phyloP scores from a whole-genome alignment of 1,284 basidiomycete species.

The Meira nashicola region DNA sequence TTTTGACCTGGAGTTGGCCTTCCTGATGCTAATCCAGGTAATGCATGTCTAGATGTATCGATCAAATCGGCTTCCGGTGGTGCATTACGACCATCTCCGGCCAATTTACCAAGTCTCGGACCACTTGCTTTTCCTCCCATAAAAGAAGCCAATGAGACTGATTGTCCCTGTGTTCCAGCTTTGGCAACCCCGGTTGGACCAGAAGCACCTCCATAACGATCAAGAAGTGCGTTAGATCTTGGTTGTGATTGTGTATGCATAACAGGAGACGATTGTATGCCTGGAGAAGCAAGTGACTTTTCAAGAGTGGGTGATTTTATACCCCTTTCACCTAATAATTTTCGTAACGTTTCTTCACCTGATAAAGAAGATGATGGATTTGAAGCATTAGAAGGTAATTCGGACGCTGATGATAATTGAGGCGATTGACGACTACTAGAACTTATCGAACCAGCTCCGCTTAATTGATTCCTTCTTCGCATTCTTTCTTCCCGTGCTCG shows the following conservation, averaged over 20 bases:
- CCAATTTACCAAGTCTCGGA: constrained; percentile 44
- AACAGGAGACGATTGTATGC: background rate
- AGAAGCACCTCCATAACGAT: constrained; percentile 45
- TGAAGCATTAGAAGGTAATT: background rate
- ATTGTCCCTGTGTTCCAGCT: constrained; percentile 21
- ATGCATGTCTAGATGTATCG: constrained; percentile 18
- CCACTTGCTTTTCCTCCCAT: constrained; percentile 49
- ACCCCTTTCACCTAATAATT: constrained; percentile 1
- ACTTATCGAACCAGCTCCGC: background rate
- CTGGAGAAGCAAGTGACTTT: background rate
- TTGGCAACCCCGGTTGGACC: constrained; percentile 48
- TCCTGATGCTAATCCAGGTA: constrained; percentile 28
- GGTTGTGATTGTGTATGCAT: too few species aligned
- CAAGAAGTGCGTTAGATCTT: constrained; percentile 20
- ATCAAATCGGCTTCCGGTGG: constrained; percentile 39
- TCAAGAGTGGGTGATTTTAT: background rate
- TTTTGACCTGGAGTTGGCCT: constrained; percentile 12
- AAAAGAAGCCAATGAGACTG: constrained; percentile 48
- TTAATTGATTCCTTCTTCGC: constrained; percentile 3
- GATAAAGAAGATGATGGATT: constrained; percentile 1
- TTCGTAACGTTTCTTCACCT: constrained; percentile 2
- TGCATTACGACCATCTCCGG: constrained; percentile 44
- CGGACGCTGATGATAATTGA: background rate
- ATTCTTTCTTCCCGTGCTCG: background rate
- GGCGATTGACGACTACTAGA: background rate